These are phyloP conservation scores for Ampelomyces quisqualis DNA, from an alignment of 2,329 filamentous ascomycete genomes.

Conservation along the genomic window DNA sequence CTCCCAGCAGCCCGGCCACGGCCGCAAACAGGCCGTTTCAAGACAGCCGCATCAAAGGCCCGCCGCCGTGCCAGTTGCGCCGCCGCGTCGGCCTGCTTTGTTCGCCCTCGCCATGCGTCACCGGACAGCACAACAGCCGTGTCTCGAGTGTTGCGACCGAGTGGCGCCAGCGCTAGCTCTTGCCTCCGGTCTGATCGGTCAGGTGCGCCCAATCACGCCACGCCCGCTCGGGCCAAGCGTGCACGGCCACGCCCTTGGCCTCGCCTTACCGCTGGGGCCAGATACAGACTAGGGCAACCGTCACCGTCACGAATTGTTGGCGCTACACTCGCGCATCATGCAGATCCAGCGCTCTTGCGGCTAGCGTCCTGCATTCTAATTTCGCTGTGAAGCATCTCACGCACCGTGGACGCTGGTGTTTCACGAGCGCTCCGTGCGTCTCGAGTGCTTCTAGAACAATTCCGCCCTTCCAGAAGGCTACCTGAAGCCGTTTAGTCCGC, in stretches of 20 bases:
- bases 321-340: slow-evolving; percentile 23
- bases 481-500: slow-evolving; percentile 24
- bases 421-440: slow-evolving; percentile 25
- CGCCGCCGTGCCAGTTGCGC: slow-evolving; percentile 3
- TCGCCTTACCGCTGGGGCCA: slow-evolving; percentile 35
- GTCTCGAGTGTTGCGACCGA: slow-evolving; percentile 6
- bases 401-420: slow-evolving; percentile 22
- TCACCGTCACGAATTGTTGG: slow-evolving; percentile 28
- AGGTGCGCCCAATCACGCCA: slow-evolving; percentile 15
- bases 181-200: slow-evolving; percentile 9
- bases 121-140: slow-evolving; percentile 4
- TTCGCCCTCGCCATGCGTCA: slow-evolving; percentile 7
- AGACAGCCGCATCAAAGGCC: slow-evolving; percentile 11
- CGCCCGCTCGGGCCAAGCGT: slow-evolving; percentile 8
- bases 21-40: slow-evolving; percentile 23
- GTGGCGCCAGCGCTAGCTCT: slow-evolving; percentile 17
- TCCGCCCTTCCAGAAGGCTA: slow-evolving; percentile 38
- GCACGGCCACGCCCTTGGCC: slow-evolving; percentile 32
- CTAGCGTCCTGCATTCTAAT: slow-evolving; percentile 3
- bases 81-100: slow-evolving; percentile 8
- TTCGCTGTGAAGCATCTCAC: neutral
- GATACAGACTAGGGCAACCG: too few relatives aligned
- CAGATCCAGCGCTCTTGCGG: slow-evolving; percentile 19
- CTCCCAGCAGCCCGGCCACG: slow-evolving; percentile 1
- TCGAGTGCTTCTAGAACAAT: slow-evolving; percentile 23